A percentile compares a stretch with the other conserved stretches of the same genome.
phyloP scores from a whole-genome alignment of 306 rosid species.

The Sicyos edulis region DNA sequence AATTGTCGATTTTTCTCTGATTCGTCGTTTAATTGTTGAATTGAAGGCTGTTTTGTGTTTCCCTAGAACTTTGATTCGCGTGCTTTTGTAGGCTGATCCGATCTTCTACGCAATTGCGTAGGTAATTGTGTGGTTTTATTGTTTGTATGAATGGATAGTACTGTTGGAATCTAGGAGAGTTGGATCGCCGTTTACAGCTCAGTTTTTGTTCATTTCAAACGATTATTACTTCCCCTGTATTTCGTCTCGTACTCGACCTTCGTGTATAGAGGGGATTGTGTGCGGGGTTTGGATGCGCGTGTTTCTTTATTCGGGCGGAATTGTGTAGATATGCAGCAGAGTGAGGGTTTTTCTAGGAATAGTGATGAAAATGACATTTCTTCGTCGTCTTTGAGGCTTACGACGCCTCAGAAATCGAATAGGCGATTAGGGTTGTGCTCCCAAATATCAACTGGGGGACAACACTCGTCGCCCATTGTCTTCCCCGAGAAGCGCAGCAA shows the following conservation, averaged over 20 bases:
- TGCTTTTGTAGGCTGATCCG: constrained; percentile 9
- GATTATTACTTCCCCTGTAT: background rate
- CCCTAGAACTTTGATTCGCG: background rate
- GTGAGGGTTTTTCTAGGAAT: constrained; percentile 60
- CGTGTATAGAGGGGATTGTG: constrained; percentile 11
- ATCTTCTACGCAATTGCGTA: constrained; percentile 13
- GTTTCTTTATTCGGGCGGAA: constrained; percentile 10
- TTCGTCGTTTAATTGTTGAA: constrained; percentile 11
- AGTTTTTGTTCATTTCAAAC: background rate
- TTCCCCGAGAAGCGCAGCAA: constrained; percentile 88
- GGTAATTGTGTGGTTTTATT: constrained; percentile 18
- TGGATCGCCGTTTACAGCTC: constrained; percentile 10
- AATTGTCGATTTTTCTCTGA: background rate
- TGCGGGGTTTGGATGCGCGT: constrained; percentile 20
- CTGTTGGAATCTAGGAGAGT: constrained; percentile 9
- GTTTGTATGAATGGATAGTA: constrained; percentile 11
- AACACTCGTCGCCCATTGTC: constrained; percentile 81
- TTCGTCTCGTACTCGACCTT: constrained; percentile 10
- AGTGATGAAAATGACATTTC: constrained; percentile 33
- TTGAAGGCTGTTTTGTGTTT: background rate
- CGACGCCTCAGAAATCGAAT: constrained; percentile 67
- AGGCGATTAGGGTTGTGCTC: constrained; percentile 88
- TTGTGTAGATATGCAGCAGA: constrained; percentile 54
- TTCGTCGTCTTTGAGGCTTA: constrained; percentile 44
- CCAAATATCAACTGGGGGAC: constrained; percentile 77